Evolutionary conservation across 306 rosid species (phyloP).

Genomic region (Lupinus albus): DNA sequence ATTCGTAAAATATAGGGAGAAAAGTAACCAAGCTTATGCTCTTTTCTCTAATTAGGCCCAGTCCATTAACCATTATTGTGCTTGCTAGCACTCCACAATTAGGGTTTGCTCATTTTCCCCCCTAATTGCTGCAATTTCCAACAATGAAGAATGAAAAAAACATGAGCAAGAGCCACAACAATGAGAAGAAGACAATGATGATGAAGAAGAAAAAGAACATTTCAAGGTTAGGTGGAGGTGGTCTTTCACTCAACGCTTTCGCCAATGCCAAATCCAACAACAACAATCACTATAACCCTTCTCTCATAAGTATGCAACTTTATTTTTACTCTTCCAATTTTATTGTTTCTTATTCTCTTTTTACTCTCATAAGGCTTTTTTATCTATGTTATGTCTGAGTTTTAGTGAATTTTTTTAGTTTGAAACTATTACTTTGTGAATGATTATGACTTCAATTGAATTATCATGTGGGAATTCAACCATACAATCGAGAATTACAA

Average conservation of each 20-base stretch:
- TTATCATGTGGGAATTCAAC: not conserved
- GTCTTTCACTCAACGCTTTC: conserved; percentile 65
- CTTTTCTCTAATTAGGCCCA: too few relatives aligned
- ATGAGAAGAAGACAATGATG: conserved; percentile 35
- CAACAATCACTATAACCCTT: conserved; percentile 65
- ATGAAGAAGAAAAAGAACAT: conserved; percentile 50
- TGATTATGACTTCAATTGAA: not conserved
- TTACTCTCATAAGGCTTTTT: too few relatives aligned
- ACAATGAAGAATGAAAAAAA: conserved; percentile 51
- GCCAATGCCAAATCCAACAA: conserved; percentile 61
- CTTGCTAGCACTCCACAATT: too few relatives aligned
- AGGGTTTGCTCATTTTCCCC: too few relatives aligned
- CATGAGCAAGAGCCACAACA: conserved; percentile 17
- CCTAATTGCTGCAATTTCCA: not conserved
- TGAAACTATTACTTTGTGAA: not conserved
- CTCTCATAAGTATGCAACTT: conserved; percentile 65
- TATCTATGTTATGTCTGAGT: not conserved
- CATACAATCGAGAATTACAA: too few relatives aligned
- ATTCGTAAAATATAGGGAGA: too few relatives aligned
- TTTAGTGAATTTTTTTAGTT: not conserved
- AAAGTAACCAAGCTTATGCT: too few relatives aligned
- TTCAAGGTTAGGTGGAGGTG: conserved; percentile 62
- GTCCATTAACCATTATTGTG: too few relatives aligned
- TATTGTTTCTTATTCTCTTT: not conserved
- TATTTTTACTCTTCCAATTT: not conserved